Percentiles rank a stretch among this genome's conserved stretches.
Evolutionary conservation across 176 grass and related monocot species (phyloP).

Genomic region (Bothriochloa decipiens): DNA sequence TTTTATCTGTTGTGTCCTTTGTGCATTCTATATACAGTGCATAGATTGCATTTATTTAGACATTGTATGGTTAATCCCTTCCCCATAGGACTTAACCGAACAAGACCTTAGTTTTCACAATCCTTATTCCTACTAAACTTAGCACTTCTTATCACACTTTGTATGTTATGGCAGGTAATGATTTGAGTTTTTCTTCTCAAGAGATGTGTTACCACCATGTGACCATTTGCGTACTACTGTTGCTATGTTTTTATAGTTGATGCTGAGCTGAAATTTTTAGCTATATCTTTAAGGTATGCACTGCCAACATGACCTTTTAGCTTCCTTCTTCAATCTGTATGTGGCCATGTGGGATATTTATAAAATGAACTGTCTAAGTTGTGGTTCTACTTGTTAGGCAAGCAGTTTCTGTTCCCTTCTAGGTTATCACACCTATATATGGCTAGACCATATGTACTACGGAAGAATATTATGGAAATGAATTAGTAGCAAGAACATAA

Average conservation of each 20-base stretch:
- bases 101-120: background rate
- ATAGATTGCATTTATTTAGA: background rate
- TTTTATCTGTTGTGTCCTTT: conserved; percentile 9
- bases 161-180: conserved; percentile 3
- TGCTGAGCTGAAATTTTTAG: background rate
- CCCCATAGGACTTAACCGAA: background rate
- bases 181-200: conserved; percentile 36
- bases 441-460: background rate
- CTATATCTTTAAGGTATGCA: conserved; percentile 25
- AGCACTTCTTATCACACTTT: background rate
- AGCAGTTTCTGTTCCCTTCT: background rate
- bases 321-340: background rate
- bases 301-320: conserved; percentile 14
- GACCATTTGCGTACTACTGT: background rate
- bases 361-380: background rate
- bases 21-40: background rate
- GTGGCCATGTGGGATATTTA: background rate
- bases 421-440: conserved; percentile 2
- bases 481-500: background rate
- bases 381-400: background rate
- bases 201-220: background rate
- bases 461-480: background rate
- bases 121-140: background rate
- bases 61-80: background rate
- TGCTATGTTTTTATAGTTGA: background rate